Evolutionary conservation across 2,329 filamentous ascomycete species (phyloP), one percentile per base, ranked within the genome.

Genomic region (Xylaria sp.): DNA sequence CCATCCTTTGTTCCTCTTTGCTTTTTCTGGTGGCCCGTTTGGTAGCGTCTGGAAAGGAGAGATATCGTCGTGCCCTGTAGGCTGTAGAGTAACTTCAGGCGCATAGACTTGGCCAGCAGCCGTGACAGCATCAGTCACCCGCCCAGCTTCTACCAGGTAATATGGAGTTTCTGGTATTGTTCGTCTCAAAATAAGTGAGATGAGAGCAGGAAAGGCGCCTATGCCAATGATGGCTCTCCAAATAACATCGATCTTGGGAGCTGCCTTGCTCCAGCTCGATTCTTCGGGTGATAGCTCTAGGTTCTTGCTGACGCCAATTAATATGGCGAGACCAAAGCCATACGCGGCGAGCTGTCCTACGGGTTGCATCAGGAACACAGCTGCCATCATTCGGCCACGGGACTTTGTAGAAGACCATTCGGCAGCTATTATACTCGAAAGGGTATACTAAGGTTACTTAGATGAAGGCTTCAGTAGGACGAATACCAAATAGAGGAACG

Each of bases 291-390:
- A 72, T 37, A 74, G 44, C 1, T 46, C 60, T 2, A 52, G 20
- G 10, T 48, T 46, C 2, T 28, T 65, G 31, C 73, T 71, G 0
- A 73, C 25, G 2, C 71, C 70, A n/a, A 65, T 56, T 4, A 76
- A 63, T 18, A 75, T 71, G 18, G 69, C 72, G 20, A 75, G 61
- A n/a, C 88, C 87, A 12, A 91, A 87, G 5, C 90, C 78, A 70
- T 90, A 89, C 15, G 89, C 89, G 1, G 90, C 82, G 1, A 91
- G 86, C 75, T 92, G 90, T 6, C 90, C 90, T 9, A 92, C 80
- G 0, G 90, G 89, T 73, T 92, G 90, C 87, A 91, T 91, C 73
- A 91, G 84, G 76, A 92, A 92, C 39, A 92, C 89, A 3, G 85
- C 86, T 6, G 90, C 88, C 72, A 92, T 82, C 90, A 92, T 92